Evolutionary conservation across 2,329 filamentous ascomycete species (phyloP).

Genomic region (Cladophialophora bantiana): DNA sequence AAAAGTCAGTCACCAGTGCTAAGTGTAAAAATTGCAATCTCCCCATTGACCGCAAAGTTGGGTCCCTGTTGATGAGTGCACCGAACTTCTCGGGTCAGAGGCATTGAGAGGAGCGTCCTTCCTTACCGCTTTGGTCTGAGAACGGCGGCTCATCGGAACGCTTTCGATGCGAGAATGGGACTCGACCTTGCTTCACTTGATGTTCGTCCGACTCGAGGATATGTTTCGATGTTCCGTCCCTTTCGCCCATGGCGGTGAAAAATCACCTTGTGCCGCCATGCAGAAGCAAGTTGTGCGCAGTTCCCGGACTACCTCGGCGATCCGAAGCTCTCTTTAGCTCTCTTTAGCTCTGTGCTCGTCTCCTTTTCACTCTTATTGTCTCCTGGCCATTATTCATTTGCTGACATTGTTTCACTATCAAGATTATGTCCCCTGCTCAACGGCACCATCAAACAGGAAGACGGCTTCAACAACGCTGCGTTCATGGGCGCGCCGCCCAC

Average conservation of each 20-base stretch:
- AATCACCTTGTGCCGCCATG: conserved; percentile 17
- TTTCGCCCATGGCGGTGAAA: conserved; percentile 10
- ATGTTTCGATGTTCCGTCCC: conserved; percentile 7
- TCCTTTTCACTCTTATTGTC: not conserved
- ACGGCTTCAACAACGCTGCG: conserved; percentile 54
- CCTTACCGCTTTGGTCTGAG: conserved; percentile 7
- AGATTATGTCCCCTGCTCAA: conserved; percentile 86
- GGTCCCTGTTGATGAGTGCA: conserved; percentile 28
- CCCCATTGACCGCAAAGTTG: conserved; percentile 35
- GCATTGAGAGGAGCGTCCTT: not conserved
- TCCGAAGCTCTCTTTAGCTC: not conserved
- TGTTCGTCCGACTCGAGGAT: conserved; percentile 24
- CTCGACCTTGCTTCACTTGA: not conserved
- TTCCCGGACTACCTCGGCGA: not conserved
- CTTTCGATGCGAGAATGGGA: not conserved
- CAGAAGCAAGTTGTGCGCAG: conserved; percentile 3
- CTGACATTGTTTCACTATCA: conserved; percentile 42
- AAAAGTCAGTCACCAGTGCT: conserved; percentile 72
- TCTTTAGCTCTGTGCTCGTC: not conserved
- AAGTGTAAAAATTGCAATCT: conserved; percentile 39
- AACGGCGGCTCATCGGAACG: not conserved
- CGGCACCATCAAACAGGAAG: conserved; percentile 72
- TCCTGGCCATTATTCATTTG: conserved; percentile 13
- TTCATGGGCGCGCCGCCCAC: conserved; percentile 55
- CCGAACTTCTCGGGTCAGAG: conserved; percentile 25